These are phyloP conservation scores for Arbutus unedo DNA, from an alignment of 148 eudicot genomes.

Conservation along the genomic window DNA sequence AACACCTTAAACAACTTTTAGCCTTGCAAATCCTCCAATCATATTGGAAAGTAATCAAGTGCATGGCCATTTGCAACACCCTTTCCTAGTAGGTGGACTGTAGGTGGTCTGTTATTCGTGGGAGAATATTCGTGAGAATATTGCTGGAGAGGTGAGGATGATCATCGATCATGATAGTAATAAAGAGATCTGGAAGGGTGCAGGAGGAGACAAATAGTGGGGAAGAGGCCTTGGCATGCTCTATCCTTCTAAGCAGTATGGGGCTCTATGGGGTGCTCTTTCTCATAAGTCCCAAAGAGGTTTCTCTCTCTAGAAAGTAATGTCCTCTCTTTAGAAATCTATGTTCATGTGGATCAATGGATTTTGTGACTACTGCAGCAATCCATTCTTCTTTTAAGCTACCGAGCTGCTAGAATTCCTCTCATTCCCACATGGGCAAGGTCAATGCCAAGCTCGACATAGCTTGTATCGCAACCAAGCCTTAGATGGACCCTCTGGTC, in stretches of 20 bases:
- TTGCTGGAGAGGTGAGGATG: neutral
- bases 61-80: neutral
- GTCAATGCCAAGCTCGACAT: neutral
- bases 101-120: too few species aligned
- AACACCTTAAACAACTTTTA: neutral
- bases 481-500: neutral
- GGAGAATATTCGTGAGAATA: neutral
- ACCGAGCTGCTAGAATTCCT: neutral
- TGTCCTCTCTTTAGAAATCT: neutral
- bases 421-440: neutral
- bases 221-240: neutral
- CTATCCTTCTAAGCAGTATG: neutral
- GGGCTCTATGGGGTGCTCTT: neutral
- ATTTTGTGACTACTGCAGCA: neutral
- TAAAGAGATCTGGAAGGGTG: neutral
- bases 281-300: too few species aligned
- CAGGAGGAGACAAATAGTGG: neutral
- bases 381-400: neutral
- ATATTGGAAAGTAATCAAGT: neutral
- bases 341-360: neutral
- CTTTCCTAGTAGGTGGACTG: neutral
- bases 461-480: neutral
- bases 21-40: neutral
- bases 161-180: neutral
- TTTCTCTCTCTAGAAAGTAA: neutral